A percentile compares a stretch with the other conserved stretches of the same genome.
phyloP scores from a whole-genome alignment of 768 basidiomycete species.

The Panus rudis region DNA sequence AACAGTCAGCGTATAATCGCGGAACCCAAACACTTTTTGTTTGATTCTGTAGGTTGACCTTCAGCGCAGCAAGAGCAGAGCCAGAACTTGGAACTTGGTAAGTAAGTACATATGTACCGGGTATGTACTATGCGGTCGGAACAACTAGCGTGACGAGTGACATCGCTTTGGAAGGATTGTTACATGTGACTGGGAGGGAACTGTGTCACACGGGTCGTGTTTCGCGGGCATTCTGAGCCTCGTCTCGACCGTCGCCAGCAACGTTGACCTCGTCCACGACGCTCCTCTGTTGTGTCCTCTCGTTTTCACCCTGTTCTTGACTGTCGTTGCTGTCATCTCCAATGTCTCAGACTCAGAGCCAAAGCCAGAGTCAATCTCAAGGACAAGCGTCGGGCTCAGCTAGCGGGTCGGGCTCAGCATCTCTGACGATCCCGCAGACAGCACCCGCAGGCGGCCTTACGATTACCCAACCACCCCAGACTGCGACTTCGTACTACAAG shows the following conservation, averaged over 20 bases:
- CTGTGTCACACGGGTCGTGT: not conserved
- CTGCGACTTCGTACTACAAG: constrained; percentile 82
- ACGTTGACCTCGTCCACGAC: constrained; percentile 2
- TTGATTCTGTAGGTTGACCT: no score
- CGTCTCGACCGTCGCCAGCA: constrained; percentile 3
- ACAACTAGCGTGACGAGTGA: no score
- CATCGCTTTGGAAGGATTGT: no score
- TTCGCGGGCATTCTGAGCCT: not conserved
- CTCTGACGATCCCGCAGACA: constrained; percentile 35
- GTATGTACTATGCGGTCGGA: no score
- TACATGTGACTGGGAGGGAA: no score
- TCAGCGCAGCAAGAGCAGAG: no score
- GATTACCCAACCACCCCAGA: constrained; percentile 76
- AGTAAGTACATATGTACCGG: no score
- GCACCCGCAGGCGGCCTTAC: constrained; percentile 59
- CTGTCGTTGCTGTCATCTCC: constrained; percentile 1
- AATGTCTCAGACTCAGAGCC: no score
- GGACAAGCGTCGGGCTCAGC: not conserved
- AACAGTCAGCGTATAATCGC: no score
- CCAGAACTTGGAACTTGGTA: no score
- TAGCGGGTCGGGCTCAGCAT: not conserved
- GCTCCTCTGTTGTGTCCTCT: constrained; percentile 1
- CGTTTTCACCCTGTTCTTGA: not conserved
- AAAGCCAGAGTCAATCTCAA: not conserved
- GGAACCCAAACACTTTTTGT: no score